Base-by-base conservation (phyloP, 2,329 filamentous ascomycete genomes). In the Ophiostoma ulmi region DNA sequence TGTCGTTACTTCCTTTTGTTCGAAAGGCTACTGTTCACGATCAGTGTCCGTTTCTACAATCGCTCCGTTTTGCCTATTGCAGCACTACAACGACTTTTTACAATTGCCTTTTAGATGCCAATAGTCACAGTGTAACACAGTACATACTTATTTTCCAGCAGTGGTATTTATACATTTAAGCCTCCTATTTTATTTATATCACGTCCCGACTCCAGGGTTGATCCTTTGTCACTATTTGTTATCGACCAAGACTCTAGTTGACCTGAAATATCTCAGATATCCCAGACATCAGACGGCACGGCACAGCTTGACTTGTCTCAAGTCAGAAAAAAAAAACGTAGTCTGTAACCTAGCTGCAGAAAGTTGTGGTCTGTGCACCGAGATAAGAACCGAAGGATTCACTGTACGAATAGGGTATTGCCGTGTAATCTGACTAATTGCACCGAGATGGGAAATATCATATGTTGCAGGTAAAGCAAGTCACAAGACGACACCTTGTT, bases 141-240 rank as follows among this genome's bases (percentile, higher is more conserved):
- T 58, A 58, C 22, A 58, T 13, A n/a, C 10, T 58, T 58, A 58
- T 58, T 31, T 58, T 22, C 14, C 44, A n/a, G 22, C 8, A 8
- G n/a, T 58, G 52, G n/a, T 58, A 58, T 58, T 58, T 58, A 4
- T 22, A 22, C n/a, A 58, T 26, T 58, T 58, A 58, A 13, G 31
- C 13, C 10, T 58, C 22, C 52, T 22, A 58, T 14, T 58, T 58
- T 58, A 58, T 58, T 58, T 58, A 48, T 58, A 58, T 55, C n/a
- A 10, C 52, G 52, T 58, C n/a, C 52, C 52, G 52, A 58, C 52
- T 58, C 22, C 52, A 3, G 14, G 7, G 14, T 39, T 48, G 44
- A 48, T 8, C 17, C n/a, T 6, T 17, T 44, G 48, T 55, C 20
- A 44, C 39, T 10, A 44, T 17, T 8, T 39, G 7, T 39, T 44